These are phyloP conservation scores for Malassezia yamatoensis DNA, from an alignment of 1,284 basidiomycete genomes.

Conservation along the genomic window DNA sequence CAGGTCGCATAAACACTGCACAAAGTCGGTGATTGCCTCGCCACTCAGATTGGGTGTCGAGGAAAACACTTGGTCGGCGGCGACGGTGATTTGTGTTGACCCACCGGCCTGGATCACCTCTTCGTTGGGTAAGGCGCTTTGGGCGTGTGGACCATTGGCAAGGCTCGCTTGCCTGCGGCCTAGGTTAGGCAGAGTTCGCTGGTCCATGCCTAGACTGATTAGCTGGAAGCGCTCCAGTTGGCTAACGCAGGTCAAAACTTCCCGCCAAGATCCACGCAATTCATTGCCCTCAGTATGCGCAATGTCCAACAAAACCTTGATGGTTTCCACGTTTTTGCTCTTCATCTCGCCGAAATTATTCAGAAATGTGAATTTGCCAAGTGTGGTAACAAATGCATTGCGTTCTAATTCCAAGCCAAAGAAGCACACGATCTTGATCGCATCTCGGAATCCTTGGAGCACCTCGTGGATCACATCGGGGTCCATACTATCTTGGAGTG, in stretches of 20 bases:
- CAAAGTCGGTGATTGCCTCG: constrained; percentile 94
- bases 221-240: constrained; percentile 48
- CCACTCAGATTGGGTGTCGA: constrained; percentile 86
- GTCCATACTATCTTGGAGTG: constrained; percentile 44
- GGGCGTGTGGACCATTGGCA: constrained; percentile 6
- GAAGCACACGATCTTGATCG: constrained; percentile 46
- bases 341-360: constrained; percentile 49
- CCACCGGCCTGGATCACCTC: constrained; percentile 93
- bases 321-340: constrained; percentile 47
- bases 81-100: constrained; percentile 94
- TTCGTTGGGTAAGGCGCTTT: constrained; percentile 57
- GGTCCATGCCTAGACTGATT: constrained; percentile 48
- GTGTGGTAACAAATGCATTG: constrained; percentile 47
- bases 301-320: constrained; percentile 46
- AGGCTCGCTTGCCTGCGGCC: constrained; percentile 54
- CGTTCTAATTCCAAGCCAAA: constrained; percentile 46
- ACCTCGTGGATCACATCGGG: constrained; percentile 37
- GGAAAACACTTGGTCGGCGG: constrained; percentile 98
- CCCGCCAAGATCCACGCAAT: constrained; percentile 45
- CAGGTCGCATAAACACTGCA: constrained; percentile 86
- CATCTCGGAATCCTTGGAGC: constrained; percentile 43
- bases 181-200: constrained; percentile 63
- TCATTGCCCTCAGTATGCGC: constrained; percentile 47
- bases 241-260: constrained; percentile 45
- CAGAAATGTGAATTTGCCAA: constrained; percentile 48